These are phyloP conservation scores for Inga leiocalycina DNA, from an alignment of 306 rosid genomes.

Conservation along the genomic window DNA sequence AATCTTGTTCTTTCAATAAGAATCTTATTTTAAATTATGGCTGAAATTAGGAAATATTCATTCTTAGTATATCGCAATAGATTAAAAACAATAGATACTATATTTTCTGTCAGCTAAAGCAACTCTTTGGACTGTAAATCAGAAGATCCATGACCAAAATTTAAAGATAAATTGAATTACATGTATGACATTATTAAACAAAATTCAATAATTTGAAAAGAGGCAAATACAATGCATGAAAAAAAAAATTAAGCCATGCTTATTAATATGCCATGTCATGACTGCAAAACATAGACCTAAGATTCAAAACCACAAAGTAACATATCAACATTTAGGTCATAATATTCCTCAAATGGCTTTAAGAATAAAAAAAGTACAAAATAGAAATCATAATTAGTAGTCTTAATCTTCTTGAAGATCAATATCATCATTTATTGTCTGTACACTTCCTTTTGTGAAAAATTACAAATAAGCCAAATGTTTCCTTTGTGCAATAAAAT, in stretches of 20 bases:
- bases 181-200: not conserved
- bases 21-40: not conserved
- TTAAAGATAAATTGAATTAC: not conserved
- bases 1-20: not conserved
- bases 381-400: not conserved
- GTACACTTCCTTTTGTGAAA: not conserved
- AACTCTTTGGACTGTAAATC: not conserved
- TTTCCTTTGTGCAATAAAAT: not conserved
- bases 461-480: not conserved
- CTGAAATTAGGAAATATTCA: not conserved
- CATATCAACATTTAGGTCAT: not conserved
- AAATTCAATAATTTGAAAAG: not conserved
- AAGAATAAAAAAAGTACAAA: not conserved
- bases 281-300: not conserved
- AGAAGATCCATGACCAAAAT: not conserved
- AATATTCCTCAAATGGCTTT: not conserved
- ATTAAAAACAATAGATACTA: not conserved
- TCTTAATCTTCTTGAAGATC: not conserved
- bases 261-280: not conserved
- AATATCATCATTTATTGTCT: not conserved
- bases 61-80: not conserved
- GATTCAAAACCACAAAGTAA: not conserved
- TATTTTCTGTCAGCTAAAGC: not conserved
- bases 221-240: not conserved
- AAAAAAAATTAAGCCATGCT: not conserved